Evolutionary conservation across 148 eudicot genomes (phyloP).

Genomic region (Beta vulgaris): DNA sequence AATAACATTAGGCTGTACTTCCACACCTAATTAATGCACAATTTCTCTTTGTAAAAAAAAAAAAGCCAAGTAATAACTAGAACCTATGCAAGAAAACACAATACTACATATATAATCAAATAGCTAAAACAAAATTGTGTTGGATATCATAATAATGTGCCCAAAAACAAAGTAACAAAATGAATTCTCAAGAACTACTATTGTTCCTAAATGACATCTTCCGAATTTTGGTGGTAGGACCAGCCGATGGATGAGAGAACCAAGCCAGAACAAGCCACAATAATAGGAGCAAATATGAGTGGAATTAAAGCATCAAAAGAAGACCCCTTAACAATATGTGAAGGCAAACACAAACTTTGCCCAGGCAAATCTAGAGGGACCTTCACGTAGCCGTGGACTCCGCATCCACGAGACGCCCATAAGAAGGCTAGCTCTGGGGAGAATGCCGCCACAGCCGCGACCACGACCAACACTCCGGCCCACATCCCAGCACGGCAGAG

Average conservation of each 20-base stretch:
- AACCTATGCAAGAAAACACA: background rate
- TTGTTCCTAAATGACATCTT: background rate
- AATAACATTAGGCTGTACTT: too few relatives aligned
- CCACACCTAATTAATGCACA: too few relatives aligned
- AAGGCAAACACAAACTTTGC: conserved; percentile 38
- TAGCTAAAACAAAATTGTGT: too few relatives aligned
- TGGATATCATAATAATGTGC: background rate
- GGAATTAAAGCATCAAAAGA: conserved; percentile 33
- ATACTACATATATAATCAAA: background rate
- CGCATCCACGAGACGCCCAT: conserved; percentile 24
- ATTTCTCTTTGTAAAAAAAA: too few relatives aligned
- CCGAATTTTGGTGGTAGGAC: conserved; percentile 1
- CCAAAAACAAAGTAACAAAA: background rate
- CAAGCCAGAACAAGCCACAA: conserved; percentile 32
- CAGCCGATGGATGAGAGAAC: conserved; percentile 25
- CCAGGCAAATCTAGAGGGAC: conserved; percentile 40
- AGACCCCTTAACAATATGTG: conserved; percentile 31
- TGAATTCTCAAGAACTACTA: background rate
- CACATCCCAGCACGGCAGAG: conserved; percentile 30
- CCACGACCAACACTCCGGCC: conserved; percentile 21
- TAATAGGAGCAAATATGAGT: conserved; percentile 28
- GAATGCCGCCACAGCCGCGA: conserved; percentile 31
- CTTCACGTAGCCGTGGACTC: conserved; percentile 18
- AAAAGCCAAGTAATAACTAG: too few relatives aligned
- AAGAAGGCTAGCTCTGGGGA: conserved; percentile 36